Evolutionary conservation across 768 basidiomycete species (phyloP), one percentile per base, ranked within the genome.

Genomic region (Pisolithus marmoratus): DNA sequence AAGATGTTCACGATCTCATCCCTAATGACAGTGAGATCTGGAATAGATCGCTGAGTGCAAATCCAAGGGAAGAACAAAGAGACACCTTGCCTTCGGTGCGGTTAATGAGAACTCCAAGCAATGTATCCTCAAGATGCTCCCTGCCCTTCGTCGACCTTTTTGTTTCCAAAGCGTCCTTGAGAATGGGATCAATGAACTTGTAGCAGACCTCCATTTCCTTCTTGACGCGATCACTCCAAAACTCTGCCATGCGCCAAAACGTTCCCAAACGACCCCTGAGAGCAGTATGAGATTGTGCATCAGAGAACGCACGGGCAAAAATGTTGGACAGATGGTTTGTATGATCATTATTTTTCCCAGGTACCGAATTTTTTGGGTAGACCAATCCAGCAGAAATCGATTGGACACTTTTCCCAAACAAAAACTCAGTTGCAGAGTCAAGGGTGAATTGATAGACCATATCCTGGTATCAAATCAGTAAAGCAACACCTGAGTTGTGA

Each of bases 371-470:
- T 41, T 60, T 47, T 1, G 82, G 80, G 55, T 81, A 79, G 1
- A 79, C 72, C 1, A 83, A 67, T 5, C 71, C 73, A 0, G 70
- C 76, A 6, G 68, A 67, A 19, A 82, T 74, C 4, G 76, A 77
- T 37, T 61, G 61, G 12, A 81, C 73, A 46, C 75, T 67, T 27
- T 74, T 63, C 24, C 73, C 76, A 54, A 83, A 82, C 31, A 83
- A 73, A 56, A 82, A 84, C 42, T 80, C 76, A 0, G 81, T 75
- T 1, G 80, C 81, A 0, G 78, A 75, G 62, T 83, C 82, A 48
- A 83, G 66, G 0, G 82, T 83, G 63, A 82, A 84, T 2, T 80
- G 74, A 0, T 74, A 74, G 4, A 75, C 72, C 50, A 79, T 69
- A 49, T 82, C 81, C 77, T 81, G 48, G 26, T 42, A 31, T 19